phyloP scores from a whole-genome alignment of 495 filamentous ascomycete genomes.

The Massariosphaeria phaeospora region DNA sequence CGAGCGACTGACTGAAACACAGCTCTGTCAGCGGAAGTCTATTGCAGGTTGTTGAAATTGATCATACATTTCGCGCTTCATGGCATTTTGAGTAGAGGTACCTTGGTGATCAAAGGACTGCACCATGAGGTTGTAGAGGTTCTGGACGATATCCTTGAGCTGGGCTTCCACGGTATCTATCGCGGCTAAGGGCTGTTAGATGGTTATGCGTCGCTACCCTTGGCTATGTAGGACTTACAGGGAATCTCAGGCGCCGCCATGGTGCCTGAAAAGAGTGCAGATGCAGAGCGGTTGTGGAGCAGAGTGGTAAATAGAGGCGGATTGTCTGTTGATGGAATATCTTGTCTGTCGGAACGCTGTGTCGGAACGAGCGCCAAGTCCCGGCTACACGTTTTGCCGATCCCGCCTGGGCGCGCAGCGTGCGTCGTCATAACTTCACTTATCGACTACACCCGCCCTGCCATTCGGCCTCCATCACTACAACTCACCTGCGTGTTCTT shows the following conservation, averaged over 20 bases:
- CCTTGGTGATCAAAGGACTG: constrained; percentile 71
- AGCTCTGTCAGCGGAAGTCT: background rate
- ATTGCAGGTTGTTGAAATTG: constrained; percentile 1
- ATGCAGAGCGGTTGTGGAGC: no score
- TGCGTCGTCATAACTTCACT: no score
- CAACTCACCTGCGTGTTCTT: no score
- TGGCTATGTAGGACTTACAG: no score
- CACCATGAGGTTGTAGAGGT: constrained; percentile 74
- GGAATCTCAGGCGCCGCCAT: no score
- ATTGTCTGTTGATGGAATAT: no score
- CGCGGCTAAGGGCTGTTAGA: constrained; percentile 12
- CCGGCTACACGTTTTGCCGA: background rate
- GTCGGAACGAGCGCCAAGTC: no score
- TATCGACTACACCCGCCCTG: no score
- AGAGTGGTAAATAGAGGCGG: no score
- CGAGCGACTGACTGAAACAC: constrained; percentile 26
- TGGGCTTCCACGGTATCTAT: constrained; percentile 41
- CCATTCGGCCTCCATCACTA: background rate
- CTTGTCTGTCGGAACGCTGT: no score
- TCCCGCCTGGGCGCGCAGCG: no score
- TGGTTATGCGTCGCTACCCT: background rate
- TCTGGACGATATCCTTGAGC: constrained; percentile 72
- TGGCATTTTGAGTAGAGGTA: constrained; percentile 55
- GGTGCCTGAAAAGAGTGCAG: no score
- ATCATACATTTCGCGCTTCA: constrained; percentile 57